Conservation (phyloP, 2,329 filamentous ascomycete genomes). For the Pestalotiopsis sp. region DNA sequence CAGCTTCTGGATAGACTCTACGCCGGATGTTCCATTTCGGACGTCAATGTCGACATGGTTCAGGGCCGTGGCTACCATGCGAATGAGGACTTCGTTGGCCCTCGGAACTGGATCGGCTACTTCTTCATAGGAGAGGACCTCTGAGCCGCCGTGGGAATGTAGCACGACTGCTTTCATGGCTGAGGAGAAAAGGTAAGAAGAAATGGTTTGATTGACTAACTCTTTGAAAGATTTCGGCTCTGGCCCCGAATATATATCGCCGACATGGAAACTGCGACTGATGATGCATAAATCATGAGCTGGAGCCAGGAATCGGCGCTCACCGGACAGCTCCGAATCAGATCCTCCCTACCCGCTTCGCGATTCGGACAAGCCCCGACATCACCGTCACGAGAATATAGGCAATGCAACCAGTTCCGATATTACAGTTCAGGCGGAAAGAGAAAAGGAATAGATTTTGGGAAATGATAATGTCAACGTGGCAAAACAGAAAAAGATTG, state of each 20-base stretch:
- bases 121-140: conserved; percentile 1
- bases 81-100: conserved; percentile 1
- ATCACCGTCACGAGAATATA: no score
- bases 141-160: not conserved
- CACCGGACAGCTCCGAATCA: not conserved
- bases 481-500: not conserved
- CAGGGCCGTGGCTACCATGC: conserved; percentile 1
- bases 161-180: conserved; percentile 8
- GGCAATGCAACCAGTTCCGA: no score
- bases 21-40: conserved; percentile 3
- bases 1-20: not conserved
- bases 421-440: no score
- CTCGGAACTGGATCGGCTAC: not conserved
- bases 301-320: not conserved
- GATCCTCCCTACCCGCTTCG: not conserved
- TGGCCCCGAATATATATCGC: no score
- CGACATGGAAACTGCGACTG: not conserved
- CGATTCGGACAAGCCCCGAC: not conserved
- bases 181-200: no score
- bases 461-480: not conserved
- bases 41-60: conserved; percentile 11
- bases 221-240: no score
- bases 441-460: no score
- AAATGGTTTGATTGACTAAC: no score
- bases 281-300: not conserved